Evolutionary conservation across 1,284 basidiomycete genomes (phyloP).

Genomic region (Trametes polyzona): DNA sequence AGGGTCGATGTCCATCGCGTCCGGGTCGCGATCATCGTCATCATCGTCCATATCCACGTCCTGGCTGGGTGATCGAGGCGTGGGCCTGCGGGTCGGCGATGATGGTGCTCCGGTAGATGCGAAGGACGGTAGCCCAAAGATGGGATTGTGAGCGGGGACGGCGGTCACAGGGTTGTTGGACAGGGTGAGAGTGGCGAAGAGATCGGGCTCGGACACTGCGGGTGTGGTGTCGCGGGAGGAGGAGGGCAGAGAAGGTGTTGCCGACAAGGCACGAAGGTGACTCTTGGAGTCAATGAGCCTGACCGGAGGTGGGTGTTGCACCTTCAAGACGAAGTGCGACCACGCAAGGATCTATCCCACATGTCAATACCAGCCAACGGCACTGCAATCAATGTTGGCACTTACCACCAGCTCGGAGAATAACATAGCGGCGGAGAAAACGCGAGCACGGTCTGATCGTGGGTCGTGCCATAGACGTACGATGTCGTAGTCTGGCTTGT

Average conservation of each 20-base stretch:
- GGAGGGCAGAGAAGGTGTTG: constrained; percentile 34
- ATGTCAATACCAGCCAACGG: neutral
- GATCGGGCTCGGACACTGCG: constrained; percentile 50
- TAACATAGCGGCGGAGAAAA: constrained; percentile 45
- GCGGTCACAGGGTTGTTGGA: constrained; percentile 61
- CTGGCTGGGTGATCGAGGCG: constrained; percentile 26
- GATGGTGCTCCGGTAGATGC: constrained; percentile 26
- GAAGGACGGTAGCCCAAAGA: constrained; percentile 71
- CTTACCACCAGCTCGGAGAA: constrained; percentile 8
- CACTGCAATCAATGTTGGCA: constrained; percentile 7
- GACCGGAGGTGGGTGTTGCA: constrained; percentile 68
- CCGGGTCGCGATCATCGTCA: constrained; percentile 42
- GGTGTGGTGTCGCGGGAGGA: constrained; percentile 34
- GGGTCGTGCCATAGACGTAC: constrained; percentile 42
- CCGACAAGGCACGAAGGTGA: constrained; percentile 22
- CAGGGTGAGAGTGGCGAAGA: constrained; percentile 62
- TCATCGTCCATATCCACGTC: constrained; percentile 34
- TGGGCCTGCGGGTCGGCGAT: constrained; percentile 21
- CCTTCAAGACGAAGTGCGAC: constrained; percentile 56
- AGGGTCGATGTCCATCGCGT: constrained; percentile 67
- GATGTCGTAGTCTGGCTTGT: constrained; percentile 44
- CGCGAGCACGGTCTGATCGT: constrained; percentile 38
- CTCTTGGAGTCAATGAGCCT: constrained; percentile 55
- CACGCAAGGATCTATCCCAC: constrained; percentile 49
- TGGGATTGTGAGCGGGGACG: constrained; percentile 42